Percentiles rank a stretch among this genome's conserved stretches.
phyloP scores from a whole-genome alignment of 1,284 basidiomycete species.

The Moesziomyces parantarcticus region DNA sequence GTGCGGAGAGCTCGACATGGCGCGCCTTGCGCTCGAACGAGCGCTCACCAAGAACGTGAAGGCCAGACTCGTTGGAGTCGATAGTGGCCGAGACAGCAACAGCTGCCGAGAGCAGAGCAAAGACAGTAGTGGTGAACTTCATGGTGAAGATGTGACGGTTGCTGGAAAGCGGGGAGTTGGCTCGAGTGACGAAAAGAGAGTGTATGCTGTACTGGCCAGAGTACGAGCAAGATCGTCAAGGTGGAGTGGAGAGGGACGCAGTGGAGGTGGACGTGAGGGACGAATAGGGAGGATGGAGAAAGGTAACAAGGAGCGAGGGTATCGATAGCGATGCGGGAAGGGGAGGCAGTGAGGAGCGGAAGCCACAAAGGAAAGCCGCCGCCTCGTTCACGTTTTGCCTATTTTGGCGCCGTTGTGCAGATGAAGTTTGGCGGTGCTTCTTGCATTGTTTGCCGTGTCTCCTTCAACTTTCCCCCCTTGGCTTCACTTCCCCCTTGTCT shows the following conservation, averaged over 20 bases:
- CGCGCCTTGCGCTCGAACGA: constrained; percentile 56
- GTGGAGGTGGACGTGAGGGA: too few relatives aligned
- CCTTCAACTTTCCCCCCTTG: too few relatives aligned
- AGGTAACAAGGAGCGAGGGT: too few relatives aligned
- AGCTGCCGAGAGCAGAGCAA: constrained; percentile 32
- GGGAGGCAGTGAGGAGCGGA: too few relatives aligned
- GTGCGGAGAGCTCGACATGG: constrained; percentile 30
- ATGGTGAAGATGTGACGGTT: constrained; percentile 15
- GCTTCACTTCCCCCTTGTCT: too few relatives aligned
- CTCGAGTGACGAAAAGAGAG: neutral
- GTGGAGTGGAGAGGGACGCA: neutral
- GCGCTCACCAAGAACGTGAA: constrained; percentile 42
- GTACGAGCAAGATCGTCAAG: neutral
- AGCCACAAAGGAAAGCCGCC: too few relatives aligned
- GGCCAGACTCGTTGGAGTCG: constrained; percentile 48
- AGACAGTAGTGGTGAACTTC: constrained; percentile 52
- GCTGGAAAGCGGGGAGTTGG: neutral
- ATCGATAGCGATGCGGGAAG: too few relatives aligned
- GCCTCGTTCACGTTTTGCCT: too few relatives aligned
- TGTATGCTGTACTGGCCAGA: constrained; percentile 5
- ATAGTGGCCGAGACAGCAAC: constrained; percentile 37
- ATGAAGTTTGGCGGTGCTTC: too few relatives aligned
- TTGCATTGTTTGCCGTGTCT: too few relatives aligned
- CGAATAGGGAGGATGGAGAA: too few relatives aligned
- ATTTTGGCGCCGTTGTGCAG: too few relatives aligned